These are phyloP conservation scores for Cunninghamia lanceolata DNA, from an alignment of 75 land plant species.

Conservation along the genomic window DNA sequence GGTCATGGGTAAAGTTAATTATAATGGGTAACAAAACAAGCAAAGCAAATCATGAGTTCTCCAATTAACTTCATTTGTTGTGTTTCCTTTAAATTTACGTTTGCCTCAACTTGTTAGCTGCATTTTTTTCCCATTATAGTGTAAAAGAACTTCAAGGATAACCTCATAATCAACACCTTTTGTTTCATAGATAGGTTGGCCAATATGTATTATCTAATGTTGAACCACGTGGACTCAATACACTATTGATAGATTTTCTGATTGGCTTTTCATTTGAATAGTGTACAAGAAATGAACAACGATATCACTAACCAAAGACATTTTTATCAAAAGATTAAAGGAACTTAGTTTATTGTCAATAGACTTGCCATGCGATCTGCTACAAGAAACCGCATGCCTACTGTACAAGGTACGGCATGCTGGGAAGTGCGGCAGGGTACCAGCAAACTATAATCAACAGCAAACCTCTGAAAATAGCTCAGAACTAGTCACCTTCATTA, in stretches of 20 bases:
- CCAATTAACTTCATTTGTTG: not conserved
- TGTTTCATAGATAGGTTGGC: not conserved
- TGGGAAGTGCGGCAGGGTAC: too few relatives aligned
- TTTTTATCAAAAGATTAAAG: not conserved
- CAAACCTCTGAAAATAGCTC: too few relatives aligned
- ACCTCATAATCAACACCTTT: not conserved
- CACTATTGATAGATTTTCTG: not conserved
- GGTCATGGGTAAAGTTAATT: not conserved
- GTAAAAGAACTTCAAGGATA: not conserved
- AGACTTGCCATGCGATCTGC: not conserved
- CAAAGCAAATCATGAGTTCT: not conserved
- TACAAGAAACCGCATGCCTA: too few relatives aligned
- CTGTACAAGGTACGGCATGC: too few relatives aligned
- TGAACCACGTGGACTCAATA: not conserved
- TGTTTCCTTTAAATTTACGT: not conserved
- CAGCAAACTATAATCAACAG: too few relatives aligned
- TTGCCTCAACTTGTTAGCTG: not conserved
- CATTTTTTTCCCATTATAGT: not conserved
- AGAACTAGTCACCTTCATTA: too few relatives aligned
- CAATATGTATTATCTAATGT: not conserved
- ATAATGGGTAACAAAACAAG: not conserved
- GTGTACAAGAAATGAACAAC: not conserved
- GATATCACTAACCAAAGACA: not conserved
- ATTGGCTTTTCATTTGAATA: not conserved
- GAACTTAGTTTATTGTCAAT: not conserved